Percentiles rank a stretch among this genome's conserved stretches.
Conservation (phyloP, 495 filamentous ascomycete genomes). For the Amphirosellinia nigrospora region DNA sequence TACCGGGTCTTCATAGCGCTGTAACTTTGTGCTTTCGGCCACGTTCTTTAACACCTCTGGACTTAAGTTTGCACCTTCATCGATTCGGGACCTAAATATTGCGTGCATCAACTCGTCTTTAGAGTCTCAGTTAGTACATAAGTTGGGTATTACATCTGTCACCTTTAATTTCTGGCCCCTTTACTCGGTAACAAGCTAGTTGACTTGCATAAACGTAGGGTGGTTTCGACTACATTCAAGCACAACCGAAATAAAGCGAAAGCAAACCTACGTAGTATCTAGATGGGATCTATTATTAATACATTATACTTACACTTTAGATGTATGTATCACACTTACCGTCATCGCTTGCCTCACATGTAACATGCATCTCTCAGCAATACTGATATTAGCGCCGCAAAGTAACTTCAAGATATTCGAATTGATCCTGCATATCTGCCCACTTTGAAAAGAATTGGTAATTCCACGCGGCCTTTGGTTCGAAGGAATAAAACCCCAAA, state of each 20-base stretch:
- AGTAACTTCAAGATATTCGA: background rate
- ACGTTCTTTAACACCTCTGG: background rate
- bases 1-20: background rate
- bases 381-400: background rate
- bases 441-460: background rate
- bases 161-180: background rate
- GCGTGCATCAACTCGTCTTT: conserved; percentile 7
- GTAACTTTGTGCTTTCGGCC: background rate
- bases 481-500: background rate
- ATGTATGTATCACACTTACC: background rate
- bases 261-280: conserved; percentile 11
- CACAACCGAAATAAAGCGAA: background rate
- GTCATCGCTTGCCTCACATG: background rate
- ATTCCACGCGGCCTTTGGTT: background rate
- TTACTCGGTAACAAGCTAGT: background rate
- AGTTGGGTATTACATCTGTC: background rate
- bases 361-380: conserved; percentile 4
- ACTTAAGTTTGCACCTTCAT: background rate
- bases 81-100: background rate
- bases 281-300: background rate
- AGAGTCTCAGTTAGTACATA: background rate
- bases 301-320: background rate
- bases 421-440: background rate
- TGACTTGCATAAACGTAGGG: background rate
- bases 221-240: background rate